phyloP scores from a whole-genome alignment of 1,139 yeast species.

The Hyphopichia burtonii region DNA sequence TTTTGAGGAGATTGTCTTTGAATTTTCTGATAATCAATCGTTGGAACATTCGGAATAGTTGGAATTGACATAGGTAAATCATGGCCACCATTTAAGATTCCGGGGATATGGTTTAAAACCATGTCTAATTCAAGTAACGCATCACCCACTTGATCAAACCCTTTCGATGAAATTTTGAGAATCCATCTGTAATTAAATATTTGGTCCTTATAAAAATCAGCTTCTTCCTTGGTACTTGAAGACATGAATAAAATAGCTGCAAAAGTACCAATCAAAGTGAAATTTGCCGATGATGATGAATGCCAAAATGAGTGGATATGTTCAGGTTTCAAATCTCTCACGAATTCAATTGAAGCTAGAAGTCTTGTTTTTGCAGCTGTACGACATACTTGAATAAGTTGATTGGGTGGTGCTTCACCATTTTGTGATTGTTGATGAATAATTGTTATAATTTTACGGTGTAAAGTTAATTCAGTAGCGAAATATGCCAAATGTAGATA shows the following conservation, averaged over 20 bases:
- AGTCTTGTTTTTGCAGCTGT: constrained; percentile 81
- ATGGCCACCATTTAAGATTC: constrained; percentile 48
- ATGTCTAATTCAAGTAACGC: constrained; percentile 69
- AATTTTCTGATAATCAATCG: constrained; percentile 18
- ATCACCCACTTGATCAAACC: constrained; percentile 70
- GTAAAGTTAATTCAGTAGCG: constrained; percentile 83
- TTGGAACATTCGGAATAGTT: constrained; percentile 37
- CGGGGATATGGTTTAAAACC: constrained; percentile 65
- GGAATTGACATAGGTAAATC: constrained; percentile 43
- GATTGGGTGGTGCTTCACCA: constrained; percentile 50
- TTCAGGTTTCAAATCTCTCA: constrained; percentile 71
- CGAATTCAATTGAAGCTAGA: constrained; percentile 78
- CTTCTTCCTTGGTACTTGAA: constrained; percentile 58
- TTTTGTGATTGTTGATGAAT: constrained; percentile 42
- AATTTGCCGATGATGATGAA: constrained; percentile 71
- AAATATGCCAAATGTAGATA: constrained; percentile 80
- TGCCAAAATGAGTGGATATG: constrained; percentile 90
- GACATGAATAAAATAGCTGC: constrained; percentile 75
- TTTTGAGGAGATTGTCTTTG: constrained; percentile 6
- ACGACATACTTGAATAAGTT: constrained; percentile 67
- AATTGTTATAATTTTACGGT: constrained; percentile 71
- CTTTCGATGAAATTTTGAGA: constrained; percentile 67
- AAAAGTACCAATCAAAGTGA: constrained; percentile 81
- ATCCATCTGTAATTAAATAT: constrained; percentile 75
- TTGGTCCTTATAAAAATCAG: constrained; percentile 61